phyloP scores from a whole-genome alignment of 1,284 basidiomycete genomes.

The Trametes hirsuta region DNA sequence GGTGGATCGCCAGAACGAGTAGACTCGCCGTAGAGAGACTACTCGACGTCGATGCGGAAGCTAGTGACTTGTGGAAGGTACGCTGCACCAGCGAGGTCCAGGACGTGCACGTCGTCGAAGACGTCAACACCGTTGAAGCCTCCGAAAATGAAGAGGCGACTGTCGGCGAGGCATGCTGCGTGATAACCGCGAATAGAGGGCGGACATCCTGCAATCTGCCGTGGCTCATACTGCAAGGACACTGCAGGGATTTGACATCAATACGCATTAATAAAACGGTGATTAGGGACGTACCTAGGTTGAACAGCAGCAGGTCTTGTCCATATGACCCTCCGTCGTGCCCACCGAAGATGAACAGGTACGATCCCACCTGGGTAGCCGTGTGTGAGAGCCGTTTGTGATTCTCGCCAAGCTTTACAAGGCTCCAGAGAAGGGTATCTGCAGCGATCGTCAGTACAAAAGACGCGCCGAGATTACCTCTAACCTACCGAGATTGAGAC shows the following conservation, averaged over 20 bases:
- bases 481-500: constrained; percentile 77
- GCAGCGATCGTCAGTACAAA: neutral
- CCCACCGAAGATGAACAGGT: constrained; percentile 88
- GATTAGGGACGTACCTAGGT: constrained; percentile 65
- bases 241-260: constrained; percentile 40
- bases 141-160: constrained; percentile 84
- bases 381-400: constrained; percentile 85
- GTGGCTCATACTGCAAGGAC: constrained; percentile 66
- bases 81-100: constrained; percentile 87
- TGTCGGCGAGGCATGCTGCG: constrained; percentile 80
- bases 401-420: constrained; percentile 55
- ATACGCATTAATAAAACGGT: neutral
- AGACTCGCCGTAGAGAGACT: neutral
- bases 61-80: constrained; percentile 93
- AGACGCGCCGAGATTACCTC: too few relatives aligned
- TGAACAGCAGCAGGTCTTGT: constrained; percentile 82
- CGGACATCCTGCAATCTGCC: constrained; percentile 65
- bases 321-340: constrained; percentile 83
- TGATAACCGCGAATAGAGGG: constrained; percentile 85
- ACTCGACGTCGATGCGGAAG: constrained; percentile 58
- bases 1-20: neutral
- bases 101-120: constrained; percentile 83
- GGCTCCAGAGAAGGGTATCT: constrained; percentile 78
- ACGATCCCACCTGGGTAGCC: constrained; percentile 91
- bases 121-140: constrained; percentile 85